These are phyloP conservation scores for Baorangia bicolor DNA, from an alignment of 768 basidiomycete genomes.

Conservation along the genomic window DNA sequence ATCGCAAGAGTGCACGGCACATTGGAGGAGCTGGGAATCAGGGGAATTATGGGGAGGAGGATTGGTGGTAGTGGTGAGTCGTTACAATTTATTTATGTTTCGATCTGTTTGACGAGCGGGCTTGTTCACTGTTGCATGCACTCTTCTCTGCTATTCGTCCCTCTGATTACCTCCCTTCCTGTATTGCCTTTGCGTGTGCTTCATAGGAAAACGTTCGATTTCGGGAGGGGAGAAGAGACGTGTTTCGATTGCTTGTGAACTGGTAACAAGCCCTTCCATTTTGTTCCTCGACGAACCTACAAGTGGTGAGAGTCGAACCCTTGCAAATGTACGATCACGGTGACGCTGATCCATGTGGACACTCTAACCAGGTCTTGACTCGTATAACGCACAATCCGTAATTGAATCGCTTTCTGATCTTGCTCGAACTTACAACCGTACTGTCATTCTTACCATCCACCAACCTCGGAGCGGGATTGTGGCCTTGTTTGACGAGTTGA, in stretches of 20 bases:
- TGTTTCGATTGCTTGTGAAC: slow-evolving; percentile 96
- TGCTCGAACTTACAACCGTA: slow-evolving; percentile 87
- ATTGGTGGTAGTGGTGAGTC: slow-evolving; percentile 85
- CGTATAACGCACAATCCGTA: slow-evolving; percentile 95
- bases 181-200: neutral
- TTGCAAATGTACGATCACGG: neutral
- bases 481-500: slow-evolving; percentile 87
- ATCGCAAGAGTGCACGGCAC: slow-evolving; percentile 92
- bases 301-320: slow-evolving; percentile 55
- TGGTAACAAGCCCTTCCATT: slow-evolving; percentile 96
- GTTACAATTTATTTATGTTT: neutral
- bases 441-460: slow-evolving; percentile 96
- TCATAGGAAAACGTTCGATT: slow-evolving; percentile 79
- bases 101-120: neutral
- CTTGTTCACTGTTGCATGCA: neutral
- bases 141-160: neutral
- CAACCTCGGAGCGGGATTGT: slow-evolving; percentile 98
- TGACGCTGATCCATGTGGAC: neutral
- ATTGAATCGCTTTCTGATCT: slow-evolving; percentile 84
- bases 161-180: neutral
- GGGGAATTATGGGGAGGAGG: slow-evolving; percentile 84
- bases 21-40: slow-evolving; percentile 91
- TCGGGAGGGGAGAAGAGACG: slow-evolving; percentile 97
- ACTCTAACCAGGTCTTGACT: slow-evolving; percentile 68
- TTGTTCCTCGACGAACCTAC: slow-evolving; percentile 97